Base-by-base conservation (phyloP, 345 rosid genomes). In the Arabidopsis arenosa region DNA sequence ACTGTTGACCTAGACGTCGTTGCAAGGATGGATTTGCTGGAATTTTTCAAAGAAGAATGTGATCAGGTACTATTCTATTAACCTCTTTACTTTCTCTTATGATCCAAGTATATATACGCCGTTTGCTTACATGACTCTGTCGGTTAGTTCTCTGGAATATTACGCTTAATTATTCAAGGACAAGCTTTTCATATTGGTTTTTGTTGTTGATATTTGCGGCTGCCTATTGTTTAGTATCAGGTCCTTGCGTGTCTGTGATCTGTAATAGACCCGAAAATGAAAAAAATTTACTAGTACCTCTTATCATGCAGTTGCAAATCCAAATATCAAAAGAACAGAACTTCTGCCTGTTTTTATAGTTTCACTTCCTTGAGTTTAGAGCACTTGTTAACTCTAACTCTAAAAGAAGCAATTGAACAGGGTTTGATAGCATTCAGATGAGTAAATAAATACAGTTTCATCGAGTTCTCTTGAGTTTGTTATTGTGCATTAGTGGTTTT, bases 1-100 rank as follows among this genome's bases (percentile, higher is more conserved):
- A 93, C 96, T 26, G 94, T 90, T 32, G 98, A 93, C 74, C 85
- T 93, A 1, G 98, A 93, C 60, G 94, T 93, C 36, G 98, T 93
- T 73, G 92, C 95, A 41, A 84, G 96, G 65, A 67, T 93, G 87
- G 96, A 93, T 85, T 84, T 93, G 49, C 88, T 93, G 5, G 84
- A 89, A 41, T 93, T 90, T 77, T 89, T 93, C 66, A 81, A 81
- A 84, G 93, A 90, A 77, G 96, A 93, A 83, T 90, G 93, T 72
- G 90, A 86, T 4, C 83, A 86, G 96, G 96, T 90, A 79, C 10
- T 57, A 10, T n/a, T 48, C 28, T 39, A 9, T 5, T 9, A 0
- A 18, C 36, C 35, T 52, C 53, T 11, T 12, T 10, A 30, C 5
- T 36, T 35, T 73, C 39, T 21, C 49, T 30, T 44, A 51, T 61